Base-by-base conservation (phyloP, 1,139 yeast genomes). In the Suhomyces ambrosiae region DNA sequence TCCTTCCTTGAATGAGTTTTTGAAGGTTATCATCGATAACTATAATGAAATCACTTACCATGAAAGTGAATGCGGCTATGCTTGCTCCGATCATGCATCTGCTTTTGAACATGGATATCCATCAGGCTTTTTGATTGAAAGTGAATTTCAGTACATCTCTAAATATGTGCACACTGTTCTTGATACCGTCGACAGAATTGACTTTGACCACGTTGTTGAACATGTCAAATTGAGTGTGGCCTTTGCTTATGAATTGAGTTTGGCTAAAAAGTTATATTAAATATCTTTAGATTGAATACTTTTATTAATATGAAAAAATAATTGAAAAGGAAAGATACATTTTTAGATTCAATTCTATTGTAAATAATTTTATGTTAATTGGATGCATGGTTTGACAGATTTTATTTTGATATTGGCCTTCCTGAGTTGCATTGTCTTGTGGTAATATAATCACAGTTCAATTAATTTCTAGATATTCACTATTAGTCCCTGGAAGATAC, bases 1-100 rank as follows among this genome's bases (percentile, higher is more conserved):
- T 23, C 62, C 63, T 0, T 67, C 54, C 7, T 74, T 89, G 49
- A 82, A 83, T 37, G 64, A 73, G 4, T 89, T 82, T 52, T 63
- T 87, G 46, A 80, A 84, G 59, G 45, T 73, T 29, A 61, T 87
- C 9, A 76, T 87, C 40, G 71, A 71, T 23, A 58, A 67, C 8
- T 86, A 87, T 63, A 76, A 88, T 51, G 53, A 62, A 13, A 84
- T 89, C 44, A 83, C 87, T 4, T 82, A 76, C 52, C 80, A 73
- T 29, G 94, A 84, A 53, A 84, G 95, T 7, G 51, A 67, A 38
- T 90, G 97, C 64, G 96, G 96, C 0, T 89, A 89, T 54, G 95
- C 95, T 0, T 89, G 97, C 61, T 84, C 95, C 18, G 97, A 90
- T 61, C 96, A 89, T 60, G 86, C 94, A 3, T 81, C 95, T 35